phyloP scores from a whole-genome alignment of 805 yeast species.

The Starmerella vaccinii region DNA sequence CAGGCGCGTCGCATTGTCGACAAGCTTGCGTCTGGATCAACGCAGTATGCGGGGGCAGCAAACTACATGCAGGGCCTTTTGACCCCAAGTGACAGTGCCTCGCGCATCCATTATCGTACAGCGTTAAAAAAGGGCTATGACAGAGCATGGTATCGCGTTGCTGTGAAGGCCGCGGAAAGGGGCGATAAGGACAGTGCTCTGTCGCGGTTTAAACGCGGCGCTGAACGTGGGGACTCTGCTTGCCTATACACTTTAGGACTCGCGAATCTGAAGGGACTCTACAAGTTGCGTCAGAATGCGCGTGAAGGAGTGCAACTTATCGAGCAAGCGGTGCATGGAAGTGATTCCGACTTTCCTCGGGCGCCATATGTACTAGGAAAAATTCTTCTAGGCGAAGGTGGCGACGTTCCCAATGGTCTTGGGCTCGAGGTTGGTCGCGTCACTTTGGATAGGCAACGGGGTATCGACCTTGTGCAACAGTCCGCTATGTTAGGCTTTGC shows the following conservation, averaged over 20 bases:
- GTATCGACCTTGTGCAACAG: slow-evolving; percentile 28
- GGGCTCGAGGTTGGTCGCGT: slow-evolving; percentile 2
- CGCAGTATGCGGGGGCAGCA: slow-evolving; percentile 22
- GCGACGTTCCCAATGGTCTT: slow-evolving; percentile 20
- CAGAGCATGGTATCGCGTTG: slow-evolving; percentile 34
- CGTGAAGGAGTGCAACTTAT: slow-evolving; percentile 24
- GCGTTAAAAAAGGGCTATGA: slow-evolving; percentile 30
- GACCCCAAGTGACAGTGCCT: not conserved
- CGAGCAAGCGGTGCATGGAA: slow-evolving; percentile 26
- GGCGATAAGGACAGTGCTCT: slow-evolving; percentile 29
- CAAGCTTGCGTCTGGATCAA: slow-evolving; percentile 18
- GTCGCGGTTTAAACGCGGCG: slow-evolving; percentile 31
- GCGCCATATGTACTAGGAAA: slow-evolving; percentile 34
- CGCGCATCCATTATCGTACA: slow-evolving; percentile 14
- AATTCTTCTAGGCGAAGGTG: slow-evolving; percentile 33
- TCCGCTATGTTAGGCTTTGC: slow-evolving; percentile 33
- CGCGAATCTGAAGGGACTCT: slow-evolving; percentile 26
- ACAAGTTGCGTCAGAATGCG: slow-evolving; percentile 25
- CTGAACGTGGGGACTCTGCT: slow-evolving; percentile 31
- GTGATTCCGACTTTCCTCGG: slow-evolving; percentile 34
- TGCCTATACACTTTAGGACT: slow-evolving; percentile 33
- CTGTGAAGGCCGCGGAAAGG: slow-evolving; percentile 28
- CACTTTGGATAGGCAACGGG: slow-evolving; percentile 15
- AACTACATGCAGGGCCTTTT: slow-evolving; percentile 11
- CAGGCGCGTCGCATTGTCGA: slow-evolving; percentile 25